Base-by-base conservation (phyloP, 1,139 yeast genomes). In the Waltiozyma sp. region DNA sequence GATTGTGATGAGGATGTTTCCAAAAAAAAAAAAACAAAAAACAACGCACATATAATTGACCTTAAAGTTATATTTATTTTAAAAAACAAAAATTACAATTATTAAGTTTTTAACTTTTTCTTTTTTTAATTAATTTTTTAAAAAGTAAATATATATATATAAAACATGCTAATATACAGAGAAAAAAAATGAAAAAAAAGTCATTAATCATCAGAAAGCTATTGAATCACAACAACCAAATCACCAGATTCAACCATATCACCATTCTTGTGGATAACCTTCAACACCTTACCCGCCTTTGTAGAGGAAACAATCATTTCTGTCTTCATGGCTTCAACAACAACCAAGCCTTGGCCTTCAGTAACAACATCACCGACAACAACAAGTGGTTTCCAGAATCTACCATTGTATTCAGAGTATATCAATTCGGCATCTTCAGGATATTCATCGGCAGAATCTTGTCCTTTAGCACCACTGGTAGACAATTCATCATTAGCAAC, bases 161-260 rank as follows among this genome's bases (percentile, higher is more conserved):
- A n/a, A n/a, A n/a, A n/a, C n/a, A n/a, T n/a, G n/a, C 31, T 26
- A 26, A 26, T 26, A 26, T 26, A 26, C 31, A 26, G 6, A 14
- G 23, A 8, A 8, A 8, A 21, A 21, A 21, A 5, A 21, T 7
- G 23, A 8, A 21, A 21, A 21, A 5, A 21, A 26, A 26, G 13
- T 26, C 13, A 26, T 26, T 6, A 26, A 4, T 10, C n/a, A 26
- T 26, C 13, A 14, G 7, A 24, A 26, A 26, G 14, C 10, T 37
- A 43, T 18, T 40, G 38, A 11, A 50, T 52, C 21, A 88, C 93
- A 37, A 84, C 96, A 39, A 91, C 95, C 50, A 88, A 65, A 60
- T 89, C 97, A 47, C 97, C 97, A 26, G 95, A 87, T 47, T 89
- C 96, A 38, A 89, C 95, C 85, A 89, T 85, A 58, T 89, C 96